These are phyloP conservation scores for Blastocladiella britannica DNA, from an alignment of 192 early-diverging fungal species.

Conservation along the genomic window DNA sequence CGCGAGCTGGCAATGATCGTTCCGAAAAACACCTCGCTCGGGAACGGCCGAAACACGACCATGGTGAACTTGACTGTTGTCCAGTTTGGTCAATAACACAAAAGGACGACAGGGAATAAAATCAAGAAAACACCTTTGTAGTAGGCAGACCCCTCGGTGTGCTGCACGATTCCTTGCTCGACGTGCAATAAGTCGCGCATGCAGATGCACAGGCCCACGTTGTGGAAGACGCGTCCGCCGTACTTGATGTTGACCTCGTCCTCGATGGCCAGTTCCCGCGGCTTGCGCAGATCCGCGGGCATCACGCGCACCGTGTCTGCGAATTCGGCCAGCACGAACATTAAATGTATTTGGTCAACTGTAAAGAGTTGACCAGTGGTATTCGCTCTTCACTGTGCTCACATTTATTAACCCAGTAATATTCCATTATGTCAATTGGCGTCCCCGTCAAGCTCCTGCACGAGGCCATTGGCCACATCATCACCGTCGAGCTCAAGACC, in stretches of 20 bases:
- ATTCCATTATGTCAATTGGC: slow-evolving; percentile 65
- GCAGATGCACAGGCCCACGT: slow-evolving; percentile 75
- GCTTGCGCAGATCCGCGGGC: slow-evolving; percentile 57
- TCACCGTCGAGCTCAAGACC: slow-evolving; percentile 88
- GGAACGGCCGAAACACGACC: slow-evolving; percentile 75
- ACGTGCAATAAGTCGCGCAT: slow-evolving; percentile 57
- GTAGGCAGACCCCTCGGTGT: slow-evolving; percentile 56
- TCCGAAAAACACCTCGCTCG: slow-evolving; percentile 67
- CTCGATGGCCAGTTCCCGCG: slow-evolving; percentile 50
- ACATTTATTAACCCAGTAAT: no score
- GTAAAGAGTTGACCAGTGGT: no score
- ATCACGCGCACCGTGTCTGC: slow-evolving; percentile 68
- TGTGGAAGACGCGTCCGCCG: slow-evolving; percentile 46
- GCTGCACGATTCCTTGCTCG: slow-evolving; percentile 70
- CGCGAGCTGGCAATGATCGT: slow-evolving; percentile 49
- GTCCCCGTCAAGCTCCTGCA: slow-evolving; percentile 90
- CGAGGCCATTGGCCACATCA: slow-evolving; percentile 90
- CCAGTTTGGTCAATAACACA: no score
- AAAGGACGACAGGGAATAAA: slow-evolving; percentile 4
- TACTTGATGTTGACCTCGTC: slow-evolving; percentile 83
- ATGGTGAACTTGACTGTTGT: slow-evolving; percentile 51
- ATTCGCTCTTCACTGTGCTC: no score
- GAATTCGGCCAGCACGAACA: slow-evolving; percentile 71
- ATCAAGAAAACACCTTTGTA: slow-evolving; percentile 34
- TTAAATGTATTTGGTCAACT: no score